These are phyloP conservation scores for Candida endomychidarum DNA, from an alignment of 805 yeast genomes.

Conservation along the genomic window DNA sequence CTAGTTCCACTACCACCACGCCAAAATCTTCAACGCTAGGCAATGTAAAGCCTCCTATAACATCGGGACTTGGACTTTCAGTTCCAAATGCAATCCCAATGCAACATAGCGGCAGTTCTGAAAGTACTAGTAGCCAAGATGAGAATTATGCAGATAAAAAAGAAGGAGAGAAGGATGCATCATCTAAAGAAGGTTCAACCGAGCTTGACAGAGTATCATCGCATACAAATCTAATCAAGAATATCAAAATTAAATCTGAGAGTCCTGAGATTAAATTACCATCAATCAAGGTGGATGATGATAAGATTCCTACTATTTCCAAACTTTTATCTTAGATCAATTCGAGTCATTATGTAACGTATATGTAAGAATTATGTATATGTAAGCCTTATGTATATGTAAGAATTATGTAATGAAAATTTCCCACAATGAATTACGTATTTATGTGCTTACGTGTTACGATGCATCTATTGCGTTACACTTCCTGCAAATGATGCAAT, in stretches of 20 bases:
- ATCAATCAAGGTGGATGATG: constrained; percentile 19
- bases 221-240: constrained; percentile 7
- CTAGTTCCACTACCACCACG: background rate
- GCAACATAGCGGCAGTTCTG: background rate
- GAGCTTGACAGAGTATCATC: constrained; percentile 1
- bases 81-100: background rate
- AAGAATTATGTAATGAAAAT: too few relatives aligned
- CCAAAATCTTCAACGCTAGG: background rate
- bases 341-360: too few relatives aligned
- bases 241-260: constrained; percentile 9
- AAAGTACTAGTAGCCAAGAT: background rate
- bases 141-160: background rate
- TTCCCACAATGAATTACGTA: too few relatives aligned
- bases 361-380: too few relatives aligned
- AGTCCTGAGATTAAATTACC: constrained; percentile 19
- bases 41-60: background rate
- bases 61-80: background rate
- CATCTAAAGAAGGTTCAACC: background rate
- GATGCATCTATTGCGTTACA: too few relatives aligned
- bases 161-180: background rate
- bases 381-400: too few relatives aligned
- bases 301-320: constrained; percentile 22
- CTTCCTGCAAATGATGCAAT: too few relatives aligned
- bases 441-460: too few relatives aligned
- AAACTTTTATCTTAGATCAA: constrained; percentile 21